These are phyloP conservation scores for Tylopilus vinaceipallidus DNA, from an alignment of 768 basidiomycete genomes.

Conservation along the genomic window DNA sequence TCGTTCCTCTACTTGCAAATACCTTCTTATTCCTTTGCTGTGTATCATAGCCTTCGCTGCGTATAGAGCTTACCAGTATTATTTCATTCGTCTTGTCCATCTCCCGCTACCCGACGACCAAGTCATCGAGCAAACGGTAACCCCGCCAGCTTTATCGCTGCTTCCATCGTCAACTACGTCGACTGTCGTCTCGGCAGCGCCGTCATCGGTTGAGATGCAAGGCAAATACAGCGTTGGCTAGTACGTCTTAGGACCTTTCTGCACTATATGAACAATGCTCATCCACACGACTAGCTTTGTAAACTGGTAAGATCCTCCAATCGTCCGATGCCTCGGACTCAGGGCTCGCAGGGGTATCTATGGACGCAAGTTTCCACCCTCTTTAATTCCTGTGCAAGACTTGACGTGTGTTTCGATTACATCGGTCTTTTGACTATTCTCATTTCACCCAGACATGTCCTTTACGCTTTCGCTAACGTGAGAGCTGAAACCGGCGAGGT, in stretches of 20 bases:
- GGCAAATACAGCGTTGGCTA: conserved; percentile 82
- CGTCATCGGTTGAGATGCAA: conserved; percentile 35
- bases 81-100: conserved; percentile 22
- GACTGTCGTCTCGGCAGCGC: conserved; percentile 12
- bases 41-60: conserved; percentile 37
- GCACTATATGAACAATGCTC: conserved; percentile 9
- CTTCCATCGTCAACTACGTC: conserved; percentile 5
- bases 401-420: conserved; percentile 63
- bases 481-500: conserved; percentile 84
- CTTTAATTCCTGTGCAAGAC: conserved; percentile 75
- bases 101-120: conserved; percentile 11
- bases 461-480: conserved; percentile 92
- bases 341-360: conserved; percentile 79
- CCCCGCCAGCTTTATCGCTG: conserved; percentile 7
- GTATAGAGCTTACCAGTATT: conserved; percentile 43
- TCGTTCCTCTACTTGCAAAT: conserved; percentile 27
- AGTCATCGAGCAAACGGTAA: conserved; percentile 13
- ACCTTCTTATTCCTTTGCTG: conserved; percentile 36
- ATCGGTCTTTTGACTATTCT: conserved; percentile 5
- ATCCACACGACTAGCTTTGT: conserved; percentile 52
- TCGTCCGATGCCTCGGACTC: background rate
- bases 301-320: conserved; percentile 55
- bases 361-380: conserved; percentile 87
- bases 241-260: conserved; percentile 41
- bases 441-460: conserved; percentile 60